Percentiles rank a stretch among this genome's conserved stretches.
These are phyloP conservation scores for Aspergillus funiculosus DNA, from an alignment of 495 filamentous ascomycete species.

Conservation along the genomic window DNA sequence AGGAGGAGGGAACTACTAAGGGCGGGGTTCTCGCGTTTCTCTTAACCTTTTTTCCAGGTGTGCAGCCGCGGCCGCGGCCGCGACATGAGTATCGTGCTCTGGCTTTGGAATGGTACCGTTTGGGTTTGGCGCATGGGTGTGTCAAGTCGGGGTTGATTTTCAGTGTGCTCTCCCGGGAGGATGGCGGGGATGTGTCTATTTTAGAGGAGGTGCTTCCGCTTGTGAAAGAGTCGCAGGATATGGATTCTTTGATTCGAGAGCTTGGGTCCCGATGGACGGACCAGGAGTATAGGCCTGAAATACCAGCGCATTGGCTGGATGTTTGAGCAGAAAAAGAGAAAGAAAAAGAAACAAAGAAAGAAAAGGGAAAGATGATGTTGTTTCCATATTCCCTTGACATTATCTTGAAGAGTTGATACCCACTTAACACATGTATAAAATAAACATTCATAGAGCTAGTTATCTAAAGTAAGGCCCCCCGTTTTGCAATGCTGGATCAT, in stretches of 20 bases:
- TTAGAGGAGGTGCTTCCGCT: background rate
- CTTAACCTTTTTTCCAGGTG: conserved; percentile 5
- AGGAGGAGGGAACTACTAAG: background rate
- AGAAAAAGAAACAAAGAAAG: conserved; percentile 6
- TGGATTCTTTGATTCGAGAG: background rate
- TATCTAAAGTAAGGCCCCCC: too few relatives aligned
- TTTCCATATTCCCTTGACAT: too few relatives aligned
- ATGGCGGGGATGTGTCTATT: conserved; percentile 10
- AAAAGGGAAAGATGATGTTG: background rate
- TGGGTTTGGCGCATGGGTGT: conserved; percentile 14
- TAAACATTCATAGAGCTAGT: too few relatives aligned
- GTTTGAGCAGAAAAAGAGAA: conserved; percentile 1
- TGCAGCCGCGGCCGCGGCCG: conserved; percentile 1
- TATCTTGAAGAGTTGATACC: too few relatives aligned
- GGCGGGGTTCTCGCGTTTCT: background rate
- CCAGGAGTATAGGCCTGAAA: conserved; percentile 15
- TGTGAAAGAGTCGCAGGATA: background rate
- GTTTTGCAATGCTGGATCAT: too few relatives aligned
- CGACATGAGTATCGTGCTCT: conserved; percentile 23
- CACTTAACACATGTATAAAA: too few relatives aligned
- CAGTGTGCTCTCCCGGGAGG: conserved; percentile 22
- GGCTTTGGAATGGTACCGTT: conserved; percentile 32
- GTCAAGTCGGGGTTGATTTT: conserved; percentile 17
- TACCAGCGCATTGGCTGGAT: conserved; percentile 22
- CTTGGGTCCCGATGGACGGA: conserved; percentile 23